Conservation (phyloP, 2,329 filamentous ascomycete species). For the Penicillium sp. region DNA sequence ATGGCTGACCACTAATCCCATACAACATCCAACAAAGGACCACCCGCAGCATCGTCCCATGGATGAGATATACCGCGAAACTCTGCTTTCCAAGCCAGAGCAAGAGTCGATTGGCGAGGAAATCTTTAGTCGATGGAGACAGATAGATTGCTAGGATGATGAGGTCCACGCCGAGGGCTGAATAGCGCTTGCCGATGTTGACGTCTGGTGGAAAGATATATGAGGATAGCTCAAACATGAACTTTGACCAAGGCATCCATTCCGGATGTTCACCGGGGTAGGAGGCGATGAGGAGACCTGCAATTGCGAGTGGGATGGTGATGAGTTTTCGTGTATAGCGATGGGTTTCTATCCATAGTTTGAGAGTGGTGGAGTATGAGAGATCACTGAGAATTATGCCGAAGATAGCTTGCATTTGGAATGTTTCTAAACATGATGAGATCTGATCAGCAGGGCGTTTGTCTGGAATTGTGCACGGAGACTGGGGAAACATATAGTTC, state of each 20-base stretch:
- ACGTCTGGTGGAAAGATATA: conserved; percentile 53
- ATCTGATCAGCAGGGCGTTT: neutral
- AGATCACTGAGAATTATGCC: conserved; percentile 58
- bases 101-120: conserved; percentile 55
- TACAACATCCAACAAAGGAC: conserved; percentile 58
- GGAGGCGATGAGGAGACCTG: conserved; percentile 54
- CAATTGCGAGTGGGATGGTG: conserved; percentile 43
- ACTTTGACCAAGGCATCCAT: conserved; percentile 54
- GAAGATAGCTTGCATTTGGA: conserved; percentile 57
- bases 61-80: conserved; percentile 60
- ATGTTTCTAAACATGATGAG: conserved; percentile 50
- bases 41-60: conserved; percentile 58
- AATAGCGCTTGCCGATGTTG: conserved; percentile 52
- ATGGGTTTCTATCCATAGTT: conserved; percentile 50
- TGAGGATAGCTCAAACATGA: conserved; percentile 46
- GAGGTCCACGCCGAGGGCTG: conserved; percentile 54
- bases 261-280: conserved; percentile 57
- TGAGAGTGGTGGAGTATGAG: conserved; percentile 52
- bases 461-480: neutral
- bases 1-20: conserved; percentile 53
- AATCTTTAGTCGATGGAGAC: conserved; percentile 52
- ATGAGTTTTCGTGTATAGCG: conserved; percentile 46
- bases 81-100: conserved; percentile 60
- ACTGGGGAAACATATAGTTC: neutral
- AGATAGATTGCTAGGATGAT: conserved; percentile 57